These are phyloP conservation scores for Huntiella bhutanensis DNA, from an alignment of 2,329 filamentous ascomycete species.

Conservation along the genomic window DNA sequence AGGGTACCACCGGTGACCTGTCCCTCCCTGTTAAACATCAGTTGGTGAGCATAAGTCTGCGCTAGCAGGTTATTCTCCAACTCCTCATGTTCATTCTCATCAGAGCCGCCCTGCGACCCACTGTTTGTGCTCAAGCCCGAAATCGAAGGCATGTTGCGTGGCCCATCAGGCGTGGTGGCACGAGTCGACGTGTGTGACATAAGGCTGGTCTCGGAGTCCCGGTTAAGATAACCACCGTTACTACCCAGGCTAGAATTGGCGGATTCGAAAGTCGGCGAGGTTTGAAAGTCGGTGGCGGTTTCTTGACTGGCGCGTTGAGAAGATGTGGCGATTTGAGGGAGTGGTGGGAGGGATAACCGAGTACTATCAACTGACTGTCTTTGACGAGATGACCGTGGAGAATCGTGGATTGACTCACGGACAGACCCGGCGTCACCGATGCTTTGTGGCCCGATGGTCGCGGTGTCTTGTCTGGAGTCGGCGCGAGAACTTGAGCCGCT, in stretches of 20 bases:
- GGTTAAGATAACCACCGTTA: constrained; percentile 58
- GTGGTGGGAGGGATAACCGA: constrained; percentile 31
- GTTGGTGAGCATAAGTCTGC: constrained; percentile 77
- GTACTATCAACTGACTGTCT: constrained; percentile 16
- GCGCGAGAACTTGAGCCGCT: constrained; percentile 17
- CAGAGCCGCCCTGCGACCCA: constrained; percentile 26
- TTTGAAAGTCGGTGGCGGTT: constrained; percentile 25
- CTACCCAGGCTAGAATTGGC: constrained; percentile 61
- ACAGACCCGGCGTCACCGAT: background rate
- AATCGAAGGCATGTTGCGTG: constrained; percentile 40
- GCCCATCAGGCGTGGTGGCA: constrained; percentile 66
- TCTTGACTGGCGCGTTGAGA: constrained; percentile 13
- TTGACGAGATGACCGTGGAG: background rate
- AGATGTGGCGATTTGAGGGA: constrained; percentile 38
- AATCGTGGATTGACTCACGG: background rate
- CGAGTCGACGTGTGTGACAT: constrained; percentile 69
- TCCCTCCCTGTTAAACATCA: constrained; percentile 85
- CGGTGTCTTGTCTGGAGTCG: constrained; percentile 25
- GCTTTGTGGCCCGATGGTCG: constrained; percentile 10
- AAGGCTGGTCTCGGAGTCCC: constrained; percentile 64
- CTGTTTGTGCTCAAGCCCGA: constrained; percentile 49
- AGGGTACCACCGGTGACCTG: constrained; percentile 87
- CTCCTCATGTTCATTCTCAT: constrained; percentile 58
- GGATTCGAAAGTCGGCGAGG: constrained; percentile 43
- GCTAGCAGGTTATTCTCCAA: constrained; percentile 72